Percentiles rank a stretch among this genome's conserved stretches.
Evolutionary conservation across 1,139 yeast species (phyloP).

Genomic region (Yamadazyma spencermartinsiae): DNA sequence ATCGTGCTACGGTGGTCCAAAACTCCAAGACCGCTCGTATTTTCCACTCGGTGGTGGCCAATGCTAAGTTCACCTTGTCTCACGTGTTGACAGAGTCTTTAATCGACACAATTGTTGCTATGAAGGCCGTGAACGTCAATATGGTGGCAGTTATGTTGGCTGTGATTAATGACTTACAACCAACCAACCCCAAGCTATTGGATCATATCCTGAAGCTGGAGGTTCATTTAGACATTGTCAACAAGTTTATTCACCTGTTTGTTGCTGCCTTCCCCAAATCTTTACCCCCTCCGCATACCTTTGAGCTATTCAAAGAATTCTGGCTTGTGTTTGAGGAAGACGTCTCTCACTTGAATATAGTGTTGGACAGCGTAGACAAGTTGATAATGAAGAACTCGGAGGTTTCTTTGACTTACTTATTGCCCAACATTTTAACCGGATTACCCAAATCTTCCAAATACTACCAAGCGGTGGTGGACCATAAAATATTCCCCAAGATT

Average conservation of each 20-base stretch:
- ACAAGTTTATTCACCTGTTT: constrained; percentile 10
- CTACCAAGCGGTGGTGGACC: constrained; percentile 19
- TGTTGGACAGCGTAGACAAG: constrained; percentile 62
- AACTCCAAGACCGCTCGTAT: constrained; percentile 48
- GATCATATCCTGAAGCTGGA: constrained; percentile 22
- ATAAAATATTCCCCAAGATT: constrained; percentile 61
- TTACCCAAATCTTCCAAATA: not conserved
- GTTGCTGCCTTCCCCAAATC: constrained; percentile 10
- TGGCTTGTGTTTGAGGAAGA: constrained; percentile 12
- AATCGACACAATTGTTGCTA: constrained; percentile 14
- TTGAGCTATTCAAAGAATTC: constrained; percentile 12
- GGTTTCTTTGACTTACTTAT: constrained; percentile 52
- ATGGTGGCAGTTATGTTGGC: constrained; percentile 42
- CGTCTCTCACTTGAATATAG: constrained; percentile 42
- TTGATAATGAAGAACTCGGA: constrained; percentile 84
- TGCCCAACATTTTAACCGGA: constrained; percentile 48
- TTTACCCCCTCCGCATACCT: constrained; percentile 11
- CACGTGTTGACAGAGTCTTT: constrained; percentile 18
- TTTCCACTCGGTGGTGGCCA: constrained; percentile 40
- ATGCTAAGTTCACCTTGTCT: constrained; percentile 31
- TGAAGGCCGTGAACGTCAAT: constrained; percentile 12
- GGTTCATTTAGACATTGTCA: constrained; percentile 10
- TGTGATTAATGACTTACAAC: constrained; percentile 38
- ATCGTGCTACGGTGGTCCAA: not conserved
- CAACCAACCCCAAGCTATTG: constrained; percentile 40